Conservation (phyloP, 2,329 filamentous ascomycete species). For the Teratosphaeria nubilosa region DNA sequence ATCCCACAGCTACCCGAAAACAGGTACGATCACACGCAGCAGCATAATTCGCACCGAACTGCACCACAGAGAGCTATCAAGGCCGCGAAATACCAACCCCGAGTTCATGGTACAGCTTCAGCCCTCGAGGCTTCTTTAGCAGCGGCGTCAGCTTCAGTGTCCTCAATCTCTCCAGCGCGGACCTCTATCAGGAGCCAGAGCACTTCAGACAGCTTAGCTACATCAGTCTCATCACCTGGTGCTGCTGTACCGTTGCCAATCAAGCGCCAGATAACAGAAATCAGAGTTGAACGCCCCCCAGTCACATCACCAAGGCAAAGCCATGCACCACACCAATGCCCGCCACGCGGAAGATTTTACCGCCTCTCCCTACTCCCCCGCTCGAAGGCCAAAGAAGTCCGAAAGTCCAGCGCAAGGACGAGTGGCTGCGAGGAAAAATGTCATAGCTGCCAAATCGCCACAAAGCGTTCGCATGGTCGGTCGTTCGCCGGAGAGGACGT, state of each 20-base stretch:
- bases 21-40: constrained; percentile 13
- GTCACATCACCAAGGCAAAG: not conserved
- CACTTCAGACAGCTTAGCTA: not conserved
- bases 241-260: not conserved
- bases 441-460: constrained; percentile 2
- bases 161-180: not conserved
- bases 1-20: constrained; percentile 6
- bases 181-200: not conserved
- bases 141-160: not conserved
- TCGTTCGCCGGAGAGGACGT: not conserved
- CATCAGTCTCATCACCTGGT: not conserved
- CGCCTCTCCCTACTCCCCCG: not conserved
- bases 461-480: constrained; percentile 2
- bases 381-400: not conserved
- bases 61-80: constrained; percentile 4
- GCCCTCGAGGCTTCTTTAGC: not conserved
- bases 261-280: not conserved
- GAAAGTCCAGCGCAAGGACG: not conserved
- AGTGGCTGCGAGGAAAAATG: not conserved
- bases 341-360: not conserved
- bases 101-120: not conserved
- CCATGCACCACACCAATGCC: not conserved
- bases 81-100: constrained; percentile 1
- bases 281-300: not conserved
- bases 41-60: constrained; percentile 10